Conservation (phyloP, 139 green algal species). For the Klebsormidium nitens region DNA sequence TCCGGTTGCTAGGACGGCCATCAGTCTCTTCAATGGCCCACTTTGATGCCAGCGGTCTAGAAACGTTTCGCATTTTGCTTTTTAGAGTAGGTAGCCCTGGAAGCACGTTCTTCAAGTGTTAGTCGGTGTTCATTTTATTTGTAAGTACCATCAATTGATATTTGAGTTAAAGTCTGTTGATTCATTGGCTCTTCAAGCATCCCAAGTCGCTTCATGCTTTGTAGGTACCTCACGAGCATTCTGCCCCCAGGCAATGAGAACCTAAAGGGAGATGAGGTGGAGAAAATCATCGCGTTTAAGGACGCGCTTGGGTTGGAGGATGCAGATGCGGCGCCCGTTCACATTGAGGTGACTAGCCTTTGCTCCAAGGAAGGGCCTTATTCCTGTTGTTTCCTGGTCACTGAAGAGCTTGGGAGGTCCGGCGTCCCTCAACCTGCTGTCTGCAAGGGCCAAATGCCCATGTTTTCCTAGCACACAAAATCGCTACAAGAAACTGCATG, state of each 20-base stretch:
- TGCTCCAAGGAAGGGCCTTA: neutral
- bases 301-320: conserved; percentile 78
- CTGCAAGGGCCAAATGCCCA: neutral
- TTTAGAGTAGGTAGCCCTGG: too few relatives aligned
- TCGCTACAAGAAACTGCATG: neutral
- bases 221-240: conserved; percentile 70
- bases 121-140: too few relatives aligned
- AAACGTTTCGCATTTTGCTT: too few relatives aligned
- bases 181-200: too few relatives aligned
- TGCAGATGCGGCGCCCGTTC: conserved; percentile 80
- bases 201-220: too few relatives aligned
- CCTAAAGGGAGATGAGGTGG: conserved; percentile 65
- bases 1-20: too few relatives aligned
- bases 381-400: neutral
- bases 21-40: too few relatives aligned
- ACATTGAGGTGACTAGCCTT: conserved; percentile 67
- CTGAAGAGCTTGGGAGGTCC: neutral
- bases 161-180: too few relatives aligned
- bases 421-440: neutral
- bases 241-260: conserved; percentile 71
- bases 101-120: too few relatives aligned
- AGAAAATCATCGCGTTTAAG: conserved; percentile 68
- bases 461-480: neutral
- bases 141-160: too few relatives aligned
- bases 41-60: too few relatives aligned